phyloP scores from a whole-genome alignment of 1,139 yeast genomes.

The Hemisphaericaspora subhashii region DNA sequence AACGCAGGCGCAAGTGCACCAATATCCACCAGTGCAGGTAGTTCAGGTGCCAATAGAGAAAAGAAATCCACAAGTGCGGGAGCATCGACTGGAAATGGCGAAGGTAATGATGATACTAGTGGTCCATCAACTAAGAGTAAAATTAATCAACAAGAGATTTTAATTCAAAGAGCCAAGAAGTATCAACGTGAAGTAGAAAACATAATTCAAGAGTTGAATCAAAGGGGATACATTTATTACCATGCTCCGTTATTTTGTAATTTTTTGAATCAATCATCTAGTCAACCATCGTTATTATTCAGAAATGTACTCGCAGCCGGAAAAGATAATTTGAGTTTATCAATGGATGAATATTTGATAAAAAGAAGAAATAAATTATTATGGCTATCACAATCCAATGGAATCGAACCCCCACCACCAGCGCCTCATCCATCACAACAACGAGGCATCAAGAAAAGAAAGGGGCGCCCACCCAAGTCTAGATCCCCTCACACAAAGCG shows the following conservation, averaged over 20 bases:
- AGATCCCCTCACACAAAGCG: not conserved
- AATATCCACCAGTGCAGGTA: no score
- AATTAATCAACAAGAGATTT: conserved; percentile 1
- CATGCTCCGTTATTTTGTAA: conserved; percentile 12
- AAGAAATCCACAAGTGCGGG: not conserved
- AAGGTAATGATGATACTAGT: not conserved
- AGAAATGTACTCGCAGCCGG: not conserved
- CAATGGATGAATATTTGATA: conserved; percentile 23
- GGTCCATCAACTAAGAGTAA: not conserved
- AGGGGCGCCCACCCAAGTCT: not conserved
- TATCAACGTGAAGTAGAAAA: conserved; percentile 14
- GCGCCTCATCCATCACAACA: conserved; percentile 2
- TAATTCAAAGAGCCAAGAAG: conserved; percentile 13
- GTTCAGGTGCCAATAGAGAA: not conserved
- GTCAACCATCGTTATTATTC: conserved; percentile 1
- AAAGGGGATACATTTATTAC: conserved; percentile 2
- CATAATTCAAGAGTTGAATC: conserved; percentile 2
- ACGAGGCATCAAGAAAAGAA: not conserved
- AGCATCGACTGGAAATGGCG: not conserved
- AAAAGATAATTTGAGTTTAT: conserved; percentile 18
- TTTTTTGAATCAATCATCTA: conserved; percentile 2
- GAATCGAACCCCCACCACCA: conserved; percentile 5
- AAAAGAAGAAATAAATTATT: conserved; percentile 18
- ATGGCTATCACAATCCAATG: conserved; percentile 11
- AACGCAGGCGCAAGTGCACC: not conserved